phyloP scores from a whole-genome alignment of 805 yeast genomes.

The Wickerhamiella cacticola region DNA sequence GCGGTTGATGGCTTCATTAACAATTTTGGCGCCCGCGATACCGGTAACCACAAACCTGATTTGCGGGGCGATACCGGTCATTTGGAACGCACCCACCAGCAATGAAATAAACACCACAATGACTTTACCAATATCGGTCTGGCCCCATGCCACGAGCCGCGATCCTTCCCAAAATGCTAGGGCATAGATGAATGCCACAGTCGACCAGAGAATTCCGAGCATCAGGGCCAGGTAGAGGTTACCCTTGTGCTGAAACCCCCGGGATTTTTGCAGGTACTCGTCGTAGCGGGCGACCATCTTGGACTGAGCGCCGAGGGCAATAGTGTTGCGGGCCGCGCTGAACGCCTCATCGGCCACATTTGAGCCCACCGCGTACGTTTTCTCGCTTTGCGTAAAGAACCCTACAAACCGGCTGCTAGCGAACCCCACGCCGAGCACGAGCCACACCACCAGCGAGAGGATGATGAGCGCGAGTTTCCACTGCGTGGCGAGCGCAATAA shows the following conservation, averaged over 20 bases:
- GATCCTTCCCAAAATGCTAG: conserved; percentile 36
- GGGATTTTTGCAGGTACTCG: conserved; percentile 23
- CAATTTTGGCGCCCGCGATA: conserved; percentile 32
- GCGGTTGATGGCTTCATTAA: conserved; percentile 35
- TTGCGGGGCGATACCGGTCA: conserved; percentile 34
- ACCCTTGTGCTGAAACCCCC: conserved; percentile 22
- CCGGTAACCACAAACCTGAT: conserved; percentile 31
- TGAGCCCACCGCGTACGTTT: conserved; percentile 28
- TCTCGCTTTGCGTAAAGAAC: conserved; percentile 23
- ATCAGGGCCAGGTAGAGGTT: conserved; percentile 27
- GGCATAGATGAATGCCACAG: conserved; percentile 31
- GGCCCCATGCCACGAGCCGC: conserved; percentile 28
- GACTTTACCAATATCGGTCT: conserved; percentile 27
- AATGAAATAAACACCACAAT: conserved; percentile 32
- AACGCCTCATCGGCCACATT: conserved; percentile 34
- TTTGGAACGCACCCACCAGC: conserved; percentile 34
- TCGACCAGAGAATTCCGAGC: conserved; percentile 31
- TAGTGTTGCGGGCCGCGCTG: conserved; percentile 33
- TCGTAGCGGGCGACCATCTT: conserved; percentile 28
- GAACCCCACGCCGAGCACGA: conserved; percentile 26
- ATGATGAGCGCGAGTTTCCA: conserved; percentile 31
- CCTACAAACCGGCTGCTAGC: conserved; percentile 26
- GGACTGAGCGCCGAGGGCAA: conserved; percentile 34
- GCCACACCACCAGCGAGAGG: conserved; percentile 26
- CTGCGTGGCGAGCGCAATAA: conserved; percentile 28